Evolutionary conservation across 225 moss, liverwort and hornwort genomes (phyloP).

Genomic region (Bryum argenteum): DNA sequence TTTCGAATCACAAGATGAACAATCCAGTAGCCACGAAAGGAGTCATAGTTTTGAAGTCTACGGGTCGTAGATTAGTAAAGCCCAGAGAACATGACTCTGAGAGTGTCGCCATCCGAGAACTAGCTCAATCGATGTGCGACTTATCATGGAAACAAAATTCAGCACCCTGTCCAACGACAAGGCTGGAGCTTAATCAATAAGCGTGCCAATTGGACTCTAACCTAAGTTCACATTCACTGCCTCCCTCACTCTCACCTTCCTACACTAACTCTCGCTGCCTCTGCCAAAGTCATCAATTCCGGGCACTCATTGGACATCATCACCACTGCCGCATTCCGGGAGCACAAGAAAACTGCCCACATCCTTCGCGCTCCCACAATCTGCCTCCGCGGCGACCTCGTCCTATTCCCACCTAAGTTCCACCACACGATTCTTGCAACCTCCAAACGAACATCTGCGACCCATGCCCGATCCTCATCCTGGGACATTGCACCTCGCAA

Average conservation of each 20-base stretch:
- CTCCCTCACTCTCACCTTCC: constrained; percentile 18
- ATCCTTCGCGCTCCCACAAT: constrained; percentile 24
- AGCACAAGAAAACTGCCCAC: constrained; percentile 33
- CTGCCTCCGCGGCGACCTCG: background rate
- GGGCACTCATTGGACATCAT: too few species aligned
- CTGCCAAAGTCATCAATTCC: constrained; percentile 11
- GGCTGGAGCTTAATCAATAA: constrained; percentile 13
- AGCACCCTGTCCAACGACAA: constrained; percentile 25
- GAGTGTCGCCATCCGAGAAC: constrained; percentile 16
- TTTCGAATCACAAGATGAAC: too few species aligned
- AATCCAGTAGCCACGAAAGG: too few species aligned
- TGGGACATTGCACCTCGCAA: background rate
- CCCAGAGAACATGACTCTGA: constrained; percentile 8
- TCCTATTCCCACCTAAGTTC: constrained; percentile 3
- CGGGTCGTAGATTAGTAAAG: background rate
- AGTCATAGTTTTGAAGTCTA: background rate
- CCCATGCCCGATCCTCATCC: background rate
- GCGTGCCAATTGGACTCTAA: constrained; percentile 24
- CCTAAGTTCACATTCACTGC: constrained; percentile 21
- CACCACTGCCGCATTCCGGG: constrained; percentile 11
- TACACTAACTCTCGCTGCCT: constrained; percentile 19
- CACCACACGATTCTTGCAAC: background rate
- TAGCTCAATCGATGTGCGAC: background rate
- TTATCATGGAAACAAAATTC: constrained; percentile 23
- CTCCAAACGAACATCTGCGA: background rate